phyloP scores from a whole-genome alignment of 1,284 basidiomycete genomes.

The Ganoderma lucidum region DNA sequence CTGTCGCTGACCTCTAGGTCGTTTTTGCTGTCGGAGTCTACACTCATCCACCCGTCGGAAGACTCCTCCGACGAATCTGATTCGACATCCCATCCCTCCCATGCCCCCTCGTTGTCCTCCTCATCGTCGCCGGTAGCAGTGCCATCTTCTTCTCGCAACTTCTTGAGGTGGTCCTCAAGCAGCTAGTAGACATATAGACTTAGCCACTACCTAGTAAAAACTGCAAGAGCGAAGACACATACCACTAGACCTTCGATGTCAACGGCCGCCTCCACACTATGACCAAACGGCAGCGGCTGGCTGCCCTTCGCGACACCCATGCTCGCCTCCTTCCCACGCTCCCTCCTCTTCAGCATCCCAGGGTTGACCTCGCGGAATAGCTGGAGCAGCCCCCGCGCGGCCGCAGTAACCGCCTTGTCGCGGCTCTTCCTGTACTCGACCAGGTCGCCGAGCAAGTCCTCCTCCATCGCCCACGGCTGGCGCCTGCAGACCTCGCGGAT shows the following conservation, averaged over 20 bases:
- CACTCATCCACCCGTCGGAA: conserved; percentile 89
- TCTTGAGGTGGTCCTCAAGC: conserved; percentile 86
- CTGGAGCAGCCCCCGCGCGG: conserved; percentile 87
- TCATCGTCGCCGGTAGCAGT: conserved; percentile 58
- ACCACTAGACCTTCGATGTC: conserved; percentile 94
- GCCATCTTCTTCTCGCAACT: conserved; percentile 73
- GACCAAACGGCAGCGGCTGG: conserved; percentile 84
- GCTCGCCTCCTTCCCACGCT: conserved; percentile 88
- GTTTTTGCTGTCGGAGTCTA: conserved; percentile 76
- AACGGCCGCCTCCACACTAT: conserved; percentile 74
- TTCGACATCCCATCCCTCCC: conserved; percentile 94
- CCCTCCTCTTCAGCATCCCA: conserved; percentile 88
- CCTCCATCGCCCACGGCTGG: conserved; percentile 97
- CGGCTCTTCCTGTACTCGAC: conserved; percentile 95
- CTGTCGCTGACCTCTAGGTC: conserved; percentile 86
- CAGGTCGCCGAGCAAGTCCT: conserved; percentile 91
- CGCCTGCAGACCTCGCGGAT: conserved; percentile 93
- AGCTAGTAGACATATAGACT: conserved; percentile 50
- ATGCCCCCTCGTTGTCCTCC: conserved; percentile 78
- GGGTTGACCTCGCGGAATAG: conserved; percentile 98
- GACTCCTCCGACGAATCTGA: conserved; percentile 62
- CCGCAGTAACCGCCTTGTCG: conserved; percentile 93
- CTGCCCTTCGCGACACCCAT: conserved; percentile 72
- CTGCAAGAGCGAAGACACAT: conserved; percentile 38
- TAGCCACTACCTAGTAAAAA: not conserved